A percentile compares a stretch with the other conserved stretches of the same genome.
Evolutionary conservation across 176 grass and related monocot species (phyloP).

Genomic region (Avena insularis): DNA sequence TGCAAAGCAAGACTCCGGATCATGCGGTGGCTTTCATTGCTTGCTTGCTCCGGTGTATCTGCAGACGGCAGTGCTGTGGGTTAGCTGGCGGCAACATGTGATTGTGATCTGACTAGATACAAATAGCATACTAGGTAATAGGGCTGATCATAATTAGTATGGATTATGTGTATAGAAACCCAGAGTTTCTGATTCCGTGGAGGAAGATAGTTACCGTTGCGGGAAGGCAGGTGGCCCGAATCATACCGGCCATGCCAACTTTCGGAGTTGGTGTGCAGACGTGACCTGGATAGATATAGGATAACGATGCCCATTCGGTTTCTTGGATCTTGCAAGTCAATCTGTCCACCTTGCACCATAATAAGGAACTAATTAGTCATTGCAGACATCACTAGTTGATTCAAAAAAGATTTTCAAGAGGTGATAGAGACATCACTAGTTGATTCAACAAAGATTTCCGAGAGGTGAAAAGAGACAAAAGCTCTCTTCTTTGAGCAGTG

Average conservation of each 20-base stretch:
- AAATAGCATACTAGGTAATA: too few relatives aligned
- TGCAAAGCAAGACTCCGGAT: slow-evolving; percentile 7
- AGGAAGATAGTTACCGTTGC: slow-evolving; percentile 35
- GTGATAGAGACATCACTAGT: background rate
- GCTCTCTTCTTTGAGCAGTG: slow-evolving; percentile 12
- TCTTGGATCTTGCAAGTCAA: slow-evolving; percentile 27
- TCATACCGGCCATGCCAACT: slow-evolving; percentile 13
- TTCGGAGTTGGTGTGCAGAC: slow-evolving; percentile 20
- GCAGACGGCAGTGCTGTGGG: background rate
- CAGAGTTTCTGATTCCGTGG: background rate
- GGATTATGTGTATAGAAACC: background rate
- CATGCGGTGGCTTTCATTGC: slow-evolving; percentile 11
- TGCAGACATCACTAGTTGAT: background rate
- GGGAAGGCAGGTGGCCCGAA: slow-evolving; percentile 38
- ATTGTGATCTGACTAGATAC: background rate
- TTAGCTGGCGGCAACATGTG: background rate
- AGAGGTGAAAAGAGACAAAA: background rate
- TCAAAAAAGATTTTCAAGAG: background rate
- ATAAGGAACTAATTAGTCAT: background rate
- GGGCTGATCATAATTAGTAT: background rate
- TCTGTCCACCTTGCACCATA: background rate
- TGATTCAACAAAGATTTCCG: background rate
- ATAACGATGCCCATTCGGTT: background rate
- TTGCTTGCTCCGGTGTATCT: slow-evolving; percentile 27
- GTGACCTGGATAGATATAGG: slow-evolving; percentile 26